Evolutionary conservation across 2,329 filamentous ascomycete genomes (phyloP), one percentile per base, ranked within the genome.

Genomic region (Periconia macrospinosa): DNA sequence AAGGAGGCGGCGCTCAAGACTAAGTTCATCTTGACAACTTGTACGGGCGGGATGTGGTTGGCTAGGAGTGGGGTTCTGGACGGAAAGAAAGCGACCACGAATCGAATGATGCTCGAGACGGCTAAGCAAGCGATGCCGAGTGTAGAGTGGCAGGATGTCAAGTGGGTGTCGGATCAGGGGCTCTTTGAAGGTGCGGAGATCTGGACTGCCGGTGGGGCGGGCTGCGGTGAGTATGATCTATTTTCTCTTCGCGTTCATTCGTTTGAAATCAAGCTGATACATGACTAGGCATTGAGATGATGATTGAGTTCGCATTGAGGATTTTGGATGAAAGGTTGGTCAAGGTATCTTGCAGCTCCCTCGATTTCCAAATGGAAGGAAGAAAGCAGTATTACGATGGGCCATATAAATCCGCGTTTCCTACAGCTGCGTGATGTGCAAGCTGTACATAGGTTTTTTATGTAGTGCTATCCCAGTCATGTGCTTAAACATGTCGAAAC

Each of bases 21-120:
- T 7, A 68, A 63, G 23, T 62, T 69, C 20, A 74, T 75, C 50
- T 41, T 77, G 57, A 73, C 73, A 2, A 76, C 73, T 2, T 77
- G 75, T 55, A 68, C 68, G 15, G 75, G 75, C 2, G 66, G 61
- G 1, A 60, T 76, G 58, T 78, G 76, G 76, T 55, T 77, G 15
- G 76, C 75, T 1, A 63, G 56, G 49, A 55, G 68, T 8, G 75
- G 75, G 0, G 60, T 72, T 19, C 50, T 78, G 52, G 63, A 73
- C 11, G 75, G 74, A 2, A 71, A 66, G 62, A 75, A 70, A 55
- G 69, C 65, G 10, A 78, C 75, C 2, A 76, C 73, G 19, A 78
- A 78, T 48, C 59, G 73, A 9, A 53, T 60, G 40, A 58, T 70
- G 44, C 42, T 76, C 33, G 47, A 47, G 0, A 19, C 56, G 1